Evolutionary conservation across 768 basidiomycete genomes (phyloP).

Genomic region (Boletus subcaerulescens): DNA sequence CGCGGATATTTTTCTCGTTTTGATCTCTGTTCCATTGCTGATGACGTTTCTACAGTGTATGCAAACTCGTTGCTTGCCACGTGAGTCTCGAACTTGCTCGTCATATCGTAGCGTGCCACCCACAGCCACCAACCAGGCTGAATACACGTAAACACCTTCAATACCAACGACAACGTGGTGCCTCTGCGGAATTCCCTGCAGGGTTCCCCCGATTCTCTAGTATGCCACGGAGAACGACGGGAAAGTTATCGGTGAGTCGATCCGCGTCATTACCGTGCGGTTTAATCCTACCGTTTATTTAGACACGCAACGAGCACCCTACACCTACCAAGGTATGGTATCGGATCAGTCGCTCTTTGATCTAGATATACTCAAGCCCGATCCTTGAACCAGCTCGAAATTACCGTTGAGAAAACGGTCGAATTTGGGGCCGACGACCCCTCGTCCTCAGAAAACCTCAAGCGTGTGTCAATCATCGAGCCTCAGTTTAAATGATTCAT

Average conservation of each 20-base stretch:
- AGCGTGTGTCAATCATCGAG: slow-evolving; percentile 8
- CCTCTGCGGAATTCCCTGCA: slow-evolving; percentile 28
- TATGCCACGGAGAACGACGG: slow-evolving; percentile 12
- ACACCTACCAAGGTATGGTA: slow-evolving; percentile 20
- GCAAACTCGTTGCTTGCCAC: slow-evolving; percentile 52
- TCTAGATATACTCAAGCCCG: neutral
- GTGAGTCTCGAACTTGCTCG: slow-evolving; percentile 7
- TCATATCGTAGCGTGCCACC: neutral
- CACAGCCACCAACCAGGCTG: slow-evolving; percentile 27
- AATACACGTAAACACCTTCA: slow-evolving; percentile 37
- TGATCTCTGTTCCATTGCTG: neutral
- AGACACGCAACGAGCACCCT: slow-evolving; percentile 10
- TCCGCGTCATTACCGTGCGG: neutral
- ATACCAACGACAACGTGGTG: slow-evolving; percentile 26
- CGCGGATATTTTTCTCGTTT: slow-evolving; percentile 5
- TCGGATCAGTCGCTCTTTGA: neutral
- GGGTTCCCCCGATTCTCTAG: slow-evolving; percentile 25
- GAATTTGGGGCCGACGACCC: slow-evolving; percentile 22
- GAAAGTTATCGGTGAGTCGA: slow-evolving; percentile 11
- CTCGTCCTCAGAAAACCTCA: neutral
- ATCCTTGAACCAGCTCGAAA: slow-evolving; percentile 21
- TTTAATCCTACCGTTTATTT: neutral
- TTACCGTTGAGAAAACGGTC: slow-evolving; percentile 30
- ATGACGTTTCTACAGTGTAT: slow-evolving; percentile 35
- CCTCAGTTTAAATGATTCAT: slow-evolving; percentile 4